Base-by-base conservation (phyloP, 352 stramenopile species). In the Phytopythium helicoides region DNA sequence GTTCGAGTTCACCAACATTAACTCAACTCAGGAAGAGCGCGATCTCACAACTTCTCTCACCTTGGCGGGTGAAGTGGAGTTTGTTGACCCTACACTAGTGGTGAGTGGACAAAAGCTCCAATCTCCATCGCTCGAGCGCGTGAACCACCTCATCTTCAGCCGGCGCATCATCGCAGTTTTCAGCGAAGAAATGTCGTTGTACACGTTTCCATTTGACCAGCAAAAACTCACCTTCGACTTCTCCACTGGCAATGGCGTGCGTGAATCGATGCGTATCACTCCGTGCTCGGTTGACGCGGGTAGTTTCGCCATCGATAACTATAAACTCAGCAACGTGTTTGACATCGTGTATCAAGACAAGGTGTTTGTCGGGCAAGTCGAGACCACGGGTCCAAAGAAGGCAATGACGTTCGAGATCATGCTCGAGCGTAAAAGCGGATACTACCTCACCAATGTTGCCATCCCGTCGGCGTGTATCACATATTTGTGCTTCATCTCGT, bases 151-250 rank as follows among this genome's bases (percentile, higher is more conserved):
- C 0, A 62, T 74, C 45, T 81, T 68, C 52, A 72, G 55, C 12
- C 68, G 69, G 0, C 70, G 72, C 1, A 49, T 81, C 2, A 57
- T 67, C 47, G 76, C 70, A 3, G 55, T 65, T 6, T 87, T 87
- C 49, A 81, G 46, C 3, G 76, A 83, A 39, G 70, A 87, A 38
- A 84, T 87, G 73, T 62, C 66, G 2, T 51, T 84, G 14, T 70
- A 76, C 34, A 72, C 58, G 45, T 87, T 87, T 44, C 76, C 76
- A 10, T 79, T 83, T 25, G 76, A 87, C 42, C 70, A 81, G 33
- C 76, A 87, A 50, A 82, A 81, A 42, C 46, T 87, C 25, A 75
- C 61, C 12, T 81, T 85, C 38, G 54, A 63, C 4, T 81, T 85
- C 33, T 69, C 72, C 0, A 71, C 73, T 26, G 48, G 55, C 3